Evolutionary conservation across 1,284 basidiomycete genomes (phyloP).

Genomic region (Cryptococcus floricola): DNA sequence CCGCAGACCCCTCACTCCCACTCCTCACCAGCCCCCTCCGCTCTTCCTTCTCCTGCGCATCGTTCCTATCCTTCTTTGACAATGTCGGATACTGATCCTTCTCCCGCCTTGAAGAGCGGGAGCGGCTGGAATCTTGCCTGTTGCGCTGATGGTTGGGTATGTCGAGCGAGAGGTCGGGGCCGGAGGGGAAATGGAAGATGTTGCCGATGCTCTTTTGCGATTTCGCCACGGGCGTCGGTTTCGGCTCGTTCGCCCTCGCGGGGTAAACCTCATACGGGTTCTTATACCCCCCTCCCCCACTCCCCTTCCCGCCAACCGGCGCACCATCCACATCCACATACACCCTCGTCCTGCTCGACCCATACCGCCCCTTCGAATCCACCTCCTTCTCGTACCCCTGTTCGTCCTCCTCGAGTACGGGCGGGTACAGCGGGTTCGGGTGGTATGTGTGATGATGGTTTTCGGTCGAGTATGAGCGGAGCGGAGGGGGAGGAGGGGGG

Average conservation of each 20-base stretch:
- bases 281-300: background rate
- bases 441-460: background rate
- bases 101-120: background rate
- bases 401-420: conserved; percentile 12
- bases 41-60: conserved; percentile 13
- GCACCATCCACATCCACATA: background rate
- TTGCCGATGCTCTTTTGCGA: conserved; percentile 4
- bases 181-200: conserved; percentile 18
- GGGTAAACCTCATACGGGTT: background rate
- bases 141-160: background rate
- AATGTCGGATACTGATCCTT: conserved; percentile 9
- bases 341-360: background rate
- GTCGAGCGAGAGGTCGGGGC: conserved; percentile 18
- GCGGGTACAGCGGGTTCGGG: conserved; percentile 10
- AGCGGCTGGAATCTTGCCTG: conserved; percentile 3
- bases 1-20: conserved; percentile 3
- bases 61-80: conserved; percentile 10
- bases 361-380: background rate
- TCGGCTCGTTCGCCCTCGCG: background rate
- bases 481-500: conserved; percentile 11
- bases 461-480: background rate
- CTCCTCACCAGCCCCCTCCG: conserved; percentile 8
- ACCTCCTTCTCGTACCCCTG: conserved; percentile 6
- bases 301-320: too few species aligned
- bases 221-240: background rate